phyloP scores from a whole-genome alignment of 306 rosid species.

The Rosa lucieae region DNA sequence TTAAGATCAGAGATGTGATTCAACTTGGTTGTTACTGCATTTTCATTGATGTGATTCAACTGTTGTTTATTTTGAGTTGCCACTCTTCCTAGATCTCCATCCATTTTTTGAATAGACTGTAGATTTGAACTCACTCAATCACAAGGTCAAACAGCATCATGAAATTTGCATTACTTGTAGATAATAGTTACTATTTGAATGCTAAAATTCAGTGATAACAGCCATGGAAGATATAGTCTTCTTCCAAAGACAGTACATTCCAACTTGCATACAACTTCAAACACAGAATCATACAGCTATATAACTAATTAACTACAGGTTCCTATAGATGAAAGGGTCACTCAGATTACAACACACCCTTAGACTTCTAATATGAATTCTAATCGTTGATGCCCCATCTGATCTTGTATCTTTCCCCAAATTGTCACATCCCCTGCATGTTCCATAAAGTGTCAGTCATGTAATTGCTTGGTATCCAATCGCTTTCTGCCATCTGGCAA shows the following conservation, averaged over 20 bases:
- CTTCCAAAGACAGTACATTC: not conserved
- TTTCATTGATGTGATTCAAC: conserved; percentile 48
- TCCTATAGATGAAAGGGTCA: not conserved
- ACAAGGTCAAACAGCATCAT: conserved; percentile 20
- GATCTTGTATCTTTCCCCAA: conserved; percentile 4
- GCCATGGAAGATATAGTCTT: not conserved
- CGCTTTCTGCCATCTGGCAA: conserved; percentile 49
- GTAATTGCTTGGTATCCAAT: conserved; percentile 53
- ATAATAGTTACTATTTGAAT: not conserved
- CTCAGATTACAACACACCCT: not conserved
- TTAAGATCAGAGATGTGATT: not conserved
- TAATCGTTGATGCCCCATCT: conserved; percentile 13
- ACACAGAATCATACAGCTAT: conserved; percentile 11
- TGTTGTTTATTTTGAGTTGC: conserved; percentile 24
- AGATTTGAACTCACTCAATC: conserved; percentile 21
- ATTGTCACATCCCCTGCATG: conserved; percentile 53
- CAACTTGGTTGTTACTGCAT: not conserved
- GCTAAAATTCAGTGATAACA: conserved; percentile 27
- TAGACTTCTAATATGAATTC: not conserved
- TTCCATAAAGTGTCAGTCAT: conserved; percentile 63
- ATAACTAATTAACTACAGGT: not conserved
- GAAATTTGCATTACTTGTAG: conserved; percentile 15
- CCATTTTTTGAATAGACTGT: conserved; percentile 26
- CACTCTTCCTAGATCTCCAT: conserved; percentile 30
- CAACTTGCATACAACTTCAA: conserved; percentile 16